Evolutionary conservation across 2,329 filamentous ascomycete species (phyloP).

Genomic region (Magnaporthales sp.): DNA sequence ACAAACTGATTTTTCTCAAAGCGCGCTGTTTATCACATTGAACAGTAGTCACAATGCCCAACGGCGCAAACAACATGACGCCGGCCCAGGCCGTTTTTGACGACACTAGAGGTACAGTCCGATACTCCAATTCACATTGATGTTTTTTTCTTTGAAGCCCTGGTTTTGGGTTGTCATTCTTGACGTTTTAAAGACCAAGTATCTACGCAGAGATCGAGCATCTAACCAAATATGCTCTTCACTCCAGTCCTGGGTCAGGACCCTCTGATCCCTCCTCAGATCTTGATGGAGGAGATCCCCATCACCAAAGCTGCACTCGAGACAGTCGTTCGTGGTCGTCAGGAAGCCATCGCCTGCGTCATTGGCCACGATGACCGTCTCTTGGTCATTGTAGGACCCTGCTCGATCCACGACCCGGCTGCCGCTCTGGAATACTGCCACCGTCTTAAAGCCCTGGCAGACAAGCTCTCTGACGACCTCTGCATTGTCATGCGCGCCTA

Average conservation of each 20-base stretch:
- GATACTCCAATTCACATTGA: not conserved
- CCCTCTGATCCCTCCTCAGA: constrained; percentile 79
- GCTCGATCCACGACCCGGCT: constrained; percentile 91
- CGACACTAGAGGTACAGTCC: constrained; percentile 27
- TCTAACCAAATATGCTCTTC: constrained; percentile 8
- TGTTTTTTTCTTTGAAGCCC: not conserved
- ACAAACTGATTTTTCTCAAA: too few relatives aligned
- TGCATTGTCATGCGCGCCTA: constrained; percentile 97
- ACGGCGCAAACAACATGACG: constrained; percentile 25
- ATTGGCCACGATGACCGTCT: constrained; percentile 56
- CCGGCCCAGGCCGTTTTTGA: constrained; percentile 30
- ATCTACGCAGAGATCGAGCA: not conserved
- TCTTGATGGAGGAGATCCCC: constrained; percentile 81
- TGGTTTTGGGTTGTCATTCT: not conserved
- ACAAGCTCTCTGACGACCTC: constrained; percentile 83
- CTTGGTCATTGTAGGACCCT: constrained; percentile 80
- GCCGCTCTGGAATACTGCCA: constrained; percentile 92
- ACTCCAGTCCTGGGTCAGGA: constrained; percentile 80
- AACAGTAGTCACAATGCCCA: constrained; percentile 26
- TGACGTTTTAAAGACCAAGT: too few relatives aligned
- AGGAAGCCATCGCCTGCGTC: constrained; percentile 65
- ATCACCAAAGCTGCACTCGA: constrained; percentile 49
- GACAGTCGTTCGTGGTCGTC: constrained; percentile 51
- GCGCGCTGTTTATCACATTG: not conserved
- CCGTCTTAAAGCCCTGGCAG: constrained; percentile 68